phyloP scores from a whole-genome alignment of 2,329 filamentous ascomycete species.

The Cytospora leucostoma region DNA sequence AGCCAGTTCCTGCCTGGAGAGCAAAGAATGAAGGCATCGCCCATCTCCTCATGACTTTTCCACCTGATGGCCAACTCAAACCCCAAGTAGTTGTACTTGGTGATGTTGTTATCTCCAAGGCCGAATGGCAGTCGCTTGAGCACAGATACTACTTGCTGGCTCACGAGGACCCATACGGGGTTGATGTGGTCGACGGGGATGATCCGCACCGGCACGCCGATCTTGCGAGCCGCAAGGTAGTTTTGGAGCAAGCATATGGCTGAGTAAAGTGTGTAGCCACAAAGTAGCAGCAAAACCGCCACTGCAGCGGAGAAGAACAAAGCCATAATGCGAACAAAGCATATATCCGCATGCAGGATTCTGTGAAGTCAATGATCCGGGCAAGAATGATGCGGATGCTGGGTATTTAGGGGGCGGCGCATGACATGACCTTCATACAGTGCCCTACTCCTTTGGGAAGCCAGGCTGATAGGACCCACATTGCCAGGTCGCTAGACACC shows the following conservation, averaged over 20 bases:
- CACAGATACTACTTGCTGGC: conserved; percentile 31
- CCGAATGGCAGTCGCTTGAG: conserved; percentile 31
- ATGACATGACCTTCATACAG: no score
- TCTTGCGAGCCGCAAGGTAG: conserved; percentile 32
- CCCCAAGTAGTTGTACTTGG: conserved; percentile 36
- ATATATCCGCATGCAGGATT: no score
- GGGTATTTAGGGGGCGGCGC: no score
- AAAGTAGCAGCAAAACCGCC: neutral
- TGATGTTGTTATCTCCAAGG: conserved; percentile 36
- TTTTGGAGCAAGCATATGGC: conserved; percentile 21
- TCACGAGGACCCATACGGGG: conserved; percentile 36
- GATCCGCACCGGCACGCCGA: conserved; percentile 37
- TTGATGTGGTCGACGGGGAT: conserved; percentile 38
- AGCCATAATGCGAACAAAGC: no score
- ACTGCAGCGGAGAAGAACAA: neutral
- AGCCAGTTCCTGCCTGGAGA: conserved; percentile 29
- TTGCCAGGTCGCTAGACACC: no score
- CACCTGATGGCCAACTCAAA: conserved; percentile 25
- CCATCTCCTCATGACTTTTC: conserved; percentile 31
- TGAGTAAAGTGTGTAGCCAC: conserved; percentile 10
- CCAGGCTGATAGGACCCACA: no score
- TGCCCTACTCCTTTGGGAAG: no score
- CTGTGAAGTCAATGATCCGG: no score
- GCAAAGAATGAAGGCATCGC: conserved; percentile 30
- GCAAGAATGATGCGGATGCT: no score